Conservation (phyloP, 768 basidiomycete genomes). For the Lentinula edodes region DNA sequence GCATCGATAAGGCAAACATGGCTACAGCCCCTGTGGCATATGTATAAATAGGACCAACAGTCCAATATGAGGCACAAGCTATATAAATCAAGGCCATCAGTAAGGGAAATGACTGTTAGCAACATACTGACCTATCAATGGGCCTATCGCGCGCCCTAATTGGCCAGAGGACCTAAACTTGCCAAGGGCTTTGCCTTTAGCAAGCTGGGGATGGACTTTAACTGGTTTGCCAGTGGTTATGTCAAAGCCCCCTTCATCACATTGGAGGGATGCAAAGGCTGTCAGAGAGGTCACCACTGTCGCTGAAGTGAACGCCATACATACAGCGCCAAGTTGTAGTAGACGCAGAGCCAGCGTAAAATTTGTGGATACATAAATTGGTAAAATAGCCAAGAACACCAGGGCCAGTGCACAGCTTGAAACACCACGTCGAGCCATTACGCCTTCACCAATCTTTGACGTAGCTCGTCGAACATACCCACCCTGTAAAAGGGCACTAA, state of each 20-base stretch:
- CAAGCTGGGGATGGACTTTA: conserved; percentile 59
- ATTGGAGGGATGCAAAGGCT: conserved; percentile 85
- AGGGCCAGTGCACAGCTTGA: conserved; percentile 69
- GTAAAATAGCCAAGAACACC: conserved; percentile 64
- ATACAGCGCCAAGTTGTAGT: conserved; percentile 68
- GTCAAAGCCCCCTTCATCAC: conserved; percentile 64
- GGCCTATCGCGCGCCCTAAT: conserved; percentile 89
- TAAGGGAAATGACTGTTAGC: neutral
- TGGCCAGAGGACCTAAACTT: conserved; percentile 90
- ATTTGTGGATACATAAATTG: conserved; percentile 41
- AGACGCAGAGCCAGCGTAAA: conserved; percentile 43
- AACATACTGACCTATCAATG: conserved; percentile 65
- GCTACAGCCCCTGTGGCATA: conserved; percentile 59
- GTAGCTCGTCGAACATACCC: conserved; percentile 87
- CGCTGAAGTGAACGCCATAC: conserved; percentile 90
- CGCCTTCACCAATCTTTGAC: conserved; percentile 69
- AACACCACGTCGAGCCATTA: conserved; percentile 80
- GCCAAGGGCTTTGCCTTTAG: conserved; percentile 82
- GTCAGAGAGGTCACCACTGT: conserved; percentile 94
- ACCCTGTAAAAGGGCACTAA: conserved; percentile 88
- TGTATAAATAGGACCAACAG: conserved; percentile 76
- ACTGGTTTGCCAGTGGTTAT: conserved; percentile 49
- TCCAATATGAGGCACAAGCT: conserved; percentile 90
- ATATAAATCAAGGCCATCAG: neutral
- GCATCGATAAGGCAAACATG: conserved; percentile 53